Conservation (phyloP, 441 rosid genomes). For the Sinapis alba region DNA sequence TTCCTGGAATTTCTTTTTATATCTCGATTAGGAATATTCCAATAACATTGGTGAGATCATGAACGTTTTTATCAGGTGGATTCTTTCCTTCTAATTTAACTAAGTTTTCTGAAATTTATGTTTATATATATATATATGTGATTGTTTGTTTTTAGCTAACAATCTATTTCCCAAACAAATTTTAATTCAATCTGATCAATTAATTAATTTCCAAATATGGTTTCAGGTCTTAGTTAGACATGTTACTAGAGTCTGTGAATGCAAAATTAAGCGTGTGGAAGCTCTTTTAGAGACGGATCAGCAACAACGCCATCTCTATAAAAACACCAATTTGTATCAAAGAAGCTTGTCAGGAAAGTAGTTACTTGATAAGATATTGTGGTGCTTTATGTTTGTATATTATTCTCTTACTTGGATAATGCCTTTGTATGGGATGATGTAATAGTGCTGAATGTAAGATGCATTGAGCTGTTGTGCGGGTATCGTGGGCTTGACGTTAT, state of each 20-base stretch:
- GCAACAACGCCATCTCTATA: conserved; percentile 56
- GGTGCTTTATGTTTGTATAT: not conserved
- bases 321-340: conserved; percentile 64
- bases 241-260: conserved; percentile 91
- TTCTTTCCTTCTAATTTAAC: not conserved
- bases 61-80: not conserved
- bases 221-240: conserved; percentile 93
- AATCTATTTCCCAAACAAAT: not conserved
- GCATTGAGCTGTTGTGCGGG: conserved; percentile 88
- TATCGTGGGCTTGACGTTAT: conserved; percentile 95
- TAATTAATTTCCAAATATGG: conserved; percentile 32
- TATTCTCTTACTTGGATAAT: conserved; percentile 19
- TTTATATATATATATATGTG: not conserved
- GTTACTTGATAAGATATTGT: conserved; percentile 3
- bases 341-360: conserved; percentile 70
- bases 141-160: not conserved
- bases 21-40: not conserved
- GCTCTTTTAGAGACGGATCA: conserved; percentile 75
- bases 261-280: conserved; percentile 81
- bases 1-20: conserved; percentile 3
- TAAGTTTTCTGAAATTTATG: not conserved
- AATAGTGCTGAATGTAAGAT: conserved; percentile 83
- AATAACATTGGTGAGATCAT: conserved; percentile 7
- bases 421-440: conserved; percentile 15
- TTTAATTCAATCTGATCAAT: conserved; percentile 21